Evolutionary conservation across 352 stramenopile species (phyloP).

Genomic region (Saprolegnia diclina): DNA sequence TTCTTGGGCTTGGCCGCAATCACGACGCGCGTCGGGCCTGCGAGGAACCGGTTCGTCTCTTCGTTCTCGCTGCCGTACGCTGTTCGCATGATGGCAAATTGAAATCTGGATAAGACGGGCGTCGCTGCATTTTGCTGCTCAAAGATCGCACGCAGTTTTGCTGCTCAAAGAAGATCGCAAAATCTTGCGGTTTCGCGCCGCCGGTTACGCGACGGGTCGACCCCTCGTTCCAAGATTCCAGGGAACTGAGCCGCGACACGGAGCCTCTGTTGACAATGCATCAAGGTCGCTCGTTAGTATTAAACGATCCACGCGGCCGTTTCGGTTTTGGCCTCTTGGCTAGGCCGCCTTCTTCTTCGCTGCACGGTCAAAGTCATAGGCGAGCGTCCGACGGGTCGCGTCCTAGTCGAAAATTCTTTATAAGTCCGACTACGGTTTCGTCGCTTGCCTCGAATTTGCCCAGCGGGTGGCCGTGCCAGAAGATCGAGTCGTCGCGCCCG

Average conservation of each 20-base stretch:
- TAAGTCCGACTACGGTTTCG: not conserved
- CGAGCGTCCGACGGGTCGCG: conserved; percentile 13
- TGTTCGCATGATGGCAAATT: not conserved
- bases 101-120: not conserved
- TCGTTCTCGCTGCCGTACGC: conserved; percentile 11
- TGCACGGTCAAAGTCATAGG: conserved; percentile 3
- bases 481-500: conserved; percentile 22
- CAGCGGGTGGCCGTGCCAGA: conserved; percentile 23
- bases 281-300: not conserved
- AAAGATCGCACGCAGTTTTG: conserved; percentile 4
- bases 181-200: too few species aligned
- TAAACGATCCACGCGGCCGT: not conserved
- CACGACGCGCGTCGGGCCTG: not conserved
- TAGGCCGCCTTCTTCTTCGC: not conserved
- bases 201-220: conserved; percentile 4
- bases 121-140: not conserved
- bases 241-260: too few species aligned
- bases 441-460: conserved; percentile 16
- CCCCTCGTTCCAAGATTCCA: not conserved
- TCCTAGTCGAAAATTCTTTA: not conserved
- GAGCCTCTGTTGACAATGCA: too few species aligned
- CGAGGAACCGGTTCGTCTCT: conserved; percentile 5
- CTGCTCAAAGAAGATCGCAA: not conserved
- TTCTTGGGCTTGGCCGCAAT: not conserved
- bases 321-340: not conserved